These are phyloP conservation scores for Microbotryomycetes sp. DNA, from an alignment of 1,284 basidiomycete genomes.

Conservation along the genomic window DNA sequence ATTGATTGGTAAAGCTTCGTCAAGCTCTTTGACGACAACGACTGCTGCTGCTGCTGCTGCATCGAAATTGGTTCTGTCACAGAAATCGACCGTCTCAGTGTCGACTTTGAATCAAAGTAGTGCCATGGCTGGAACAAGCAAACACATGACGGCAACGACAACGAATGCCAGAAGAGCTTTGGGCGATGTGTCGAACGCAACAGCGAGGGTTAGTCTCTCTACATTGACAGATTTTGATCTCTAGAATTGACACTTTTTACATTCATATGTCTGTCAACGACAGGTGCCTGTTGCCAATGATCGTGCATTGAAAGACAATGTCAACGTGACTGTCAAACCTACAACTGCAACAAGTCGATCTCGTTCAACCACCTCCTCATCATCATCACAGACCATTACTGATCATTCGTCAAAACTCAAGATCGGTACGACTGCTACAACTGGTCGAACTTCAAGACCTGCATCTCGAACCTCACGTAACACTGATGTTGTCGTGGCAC, in stretches of 20 bases:
- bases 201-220: constrained; percentile 12
- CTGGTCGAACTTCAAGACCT: not conserved
- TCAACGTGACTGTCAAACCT: not conserved
- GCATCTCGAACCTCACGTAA: no score
- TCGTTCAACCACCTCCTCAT: not conserved
- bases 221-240: not conserved
- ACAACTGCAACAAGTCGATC: not conserved
- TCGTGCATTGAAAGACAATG: constrained; percentile 8
- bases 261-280: not conserved
- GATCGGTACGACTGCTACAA: not conserved
- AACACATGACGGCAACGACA: not conserved
- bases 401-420: not conserved
- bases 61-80: not conserved
- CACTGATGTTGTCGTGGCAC: constrained; percentile 4
- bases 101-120: not conserved
- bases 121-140: not conserved
- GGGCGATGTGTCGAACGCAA: constrained; percentile 30
- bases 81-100: not conserved
- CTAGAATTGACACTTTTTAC: not conserved
- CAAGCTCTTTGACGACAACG: not conserved
- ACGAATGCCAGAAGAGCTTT: constrained; percentile 13
- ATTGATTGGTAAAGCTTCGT: not conserved
- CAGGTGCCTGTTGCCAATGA: not conserved
- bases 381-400: not conserved
- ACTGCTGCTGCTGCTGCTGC: no score